phyloP scores from a whole-genome alignment of 345 rosid genomes.

The Hevea brasiliensis region DNA sequence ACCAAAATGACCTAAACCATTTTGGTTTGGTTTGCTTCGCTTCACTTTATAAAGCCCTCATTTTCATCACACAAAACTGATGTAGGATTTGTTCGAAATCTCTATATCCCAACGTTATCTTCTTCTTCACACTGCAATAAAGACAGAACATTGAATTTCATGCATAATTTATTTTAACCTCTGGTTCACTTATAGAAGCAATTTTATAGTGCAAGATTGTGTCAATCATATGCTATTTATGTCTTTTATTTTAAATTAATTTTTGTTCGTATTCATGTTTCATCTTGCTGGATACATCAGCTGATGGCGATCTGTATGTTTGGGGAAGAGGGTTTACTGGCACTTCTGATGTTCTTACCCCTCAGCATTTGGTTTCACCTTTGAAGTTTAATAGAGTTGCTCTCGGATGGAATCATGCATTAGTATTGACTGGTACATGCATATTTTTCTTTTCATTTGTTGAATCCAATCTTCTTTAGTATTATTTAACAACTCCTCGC shows the following conservation, averaged over 20 bases:
- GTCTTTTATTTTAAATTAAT: background rate
- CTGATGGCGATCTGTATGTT: slow-evolving; percentile 53
- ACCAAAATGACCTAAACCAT: too few species aligned
- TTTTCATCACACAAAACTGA: too few species aligned
- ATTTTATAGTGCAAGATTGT: background rate
- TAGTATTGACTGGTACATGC: slow-evolving; percentile 56
- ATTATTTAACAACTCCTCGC: background rate
- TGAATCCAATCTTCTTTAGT: background rate
- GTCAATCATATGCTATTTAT: background rate
- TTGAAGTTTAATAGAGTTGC: slow-evolving; percentile 42
- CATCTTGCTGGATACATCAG: slow-evolving; percentile 38
- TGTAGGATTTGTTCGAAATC: too few species aligned
- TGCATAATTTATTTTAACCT: background rate
- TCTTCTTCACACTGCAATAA: background rate
- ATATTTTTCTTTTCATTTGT: background rate
- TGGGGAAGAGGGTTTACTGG: slow-evolving; percentile 87
- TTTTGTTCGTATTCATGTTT: slow-evolving; percentile 1
- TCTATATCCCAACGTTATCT: background rate
- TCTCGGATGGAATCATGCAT: slow-evolving; percentile 86
- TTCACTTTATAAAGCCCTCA: too few species aligned
- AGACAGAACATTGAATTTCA: background rate
- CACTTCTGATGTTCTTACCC: slow-evolving; percentile 44
- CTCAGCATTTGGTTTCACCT: slow-evolving; percentile 44
- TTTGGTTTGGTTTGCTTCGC: too few species aligned
- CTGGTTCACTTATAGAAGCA: background rate